Evolutionary conservation across 306 rosid genomes (phyloP), one percentile per base, ranked within the genome.

Genomic region (Cucurbita ficifolia): DNA sequence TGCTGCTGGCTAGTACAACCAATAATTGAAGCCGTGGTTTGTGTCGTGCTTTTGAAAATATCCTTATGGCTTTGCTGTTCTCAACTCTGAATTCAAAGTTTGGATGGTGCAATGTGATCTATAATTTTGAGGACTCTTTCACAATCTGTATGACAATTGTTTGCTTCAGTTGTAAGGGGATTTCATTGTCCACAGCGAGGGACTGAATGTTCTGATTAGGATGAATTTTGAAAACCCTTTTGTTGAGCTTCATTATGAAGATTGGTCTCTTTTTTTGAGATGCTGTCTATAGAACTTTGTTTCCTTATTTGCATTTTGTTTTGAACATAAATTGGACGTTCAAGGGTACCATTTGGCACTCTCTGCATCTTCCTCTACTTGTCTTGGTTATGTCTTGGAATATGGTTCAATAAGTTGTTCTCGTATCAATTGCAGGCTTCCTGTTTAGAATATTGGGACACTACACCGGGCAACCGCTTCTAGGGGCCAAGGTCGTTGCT

Each of bases 401-500:
- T 65, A 35, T 60, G 45, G 45, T 60, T 36, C 22, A 60, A 45
- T 22, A 60, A 60, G 45, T 60, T 65, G 71, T 72, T 60, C 59
- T 72, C 11, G 5, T 78, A 53, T 79, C 29, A 56, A 76, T 79
- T 84, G 86, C 97, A 94, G 97, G 99, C 77, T 33, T 94, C 52
- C 36, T 86, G 65, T 94, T 94, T 82, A 89, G 96, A 79, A 86
- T 94, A 80, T 83, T 94, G 87, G 99, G 99, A 78, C 74, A 82
- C 81, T 94, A 94, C 43, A 91, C 95, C 9, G 96, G 92, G 77
- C 99, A 91, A 11, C 96, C 99, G 67, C 83, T 94, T 51, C 91
- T 94, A 10, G 97, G 99, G 76, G 99, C 99, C 57, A 94, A 94
- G 83, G 97, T 91, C 24, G 97, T 94, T 62, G 99, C 97, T 40